Conservation (phyloP, 371 early-diverging fungal species). For the Syncephalastrum racemosum region DNA sequence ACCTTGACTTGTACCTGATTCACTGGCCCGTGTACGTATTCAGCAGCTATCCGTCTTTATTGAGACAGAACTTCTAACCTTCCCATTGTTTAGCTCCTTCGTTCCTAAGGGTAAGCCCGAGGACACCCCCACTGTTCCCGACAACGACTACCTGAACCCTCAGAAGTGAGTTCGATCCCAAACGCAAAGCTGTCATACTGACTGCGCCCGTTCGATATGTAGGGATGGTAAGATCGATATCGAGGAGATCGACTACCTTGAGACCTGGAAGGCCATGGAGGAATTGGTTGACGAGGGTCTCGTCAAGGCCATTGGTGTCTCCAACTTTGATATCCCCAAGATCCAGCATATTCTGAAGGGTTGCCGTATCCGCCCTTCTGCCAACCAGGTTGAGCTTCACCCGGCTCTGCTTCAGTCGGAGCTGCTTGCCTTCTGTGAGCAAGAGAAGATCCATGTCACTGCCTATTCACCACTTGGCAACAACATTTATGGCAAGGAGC, state of each 20-base stretch:
- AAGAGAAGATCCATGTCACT: conserved; percentile 34
- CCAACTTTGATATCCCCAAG: conserved; percentile 63
- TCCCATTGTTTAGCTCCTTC: not conserved
- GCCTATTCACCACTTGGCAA: conserved; percentile 46
- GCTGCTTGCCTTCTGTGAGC: conserved; percentile 34
- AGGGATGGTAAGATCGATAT: conserved; percentile 34
- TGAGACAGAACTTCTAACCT: conserved; percentile 17
- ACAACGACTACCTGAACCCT: conserved; percentile 31
- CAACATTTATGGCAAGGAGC: conserved; percentile 73
- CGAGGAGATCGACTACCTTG: conserved; percentile 47
- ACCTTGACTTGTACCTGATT: conserved; percentile 90
- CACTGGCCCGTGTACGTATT: conserved; percentile 62
- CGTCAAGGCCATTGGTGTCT: conserved; percentile 70
- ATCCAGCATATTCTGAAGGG: conserved; percentile 49
- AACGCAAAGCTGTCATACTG: too few relatives aligned
- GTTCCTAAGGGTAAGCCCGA: conserved; percentile 18
- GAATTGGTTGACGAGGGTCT: conserved; percentile 50
- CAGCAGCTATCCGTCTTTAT: not conserved
- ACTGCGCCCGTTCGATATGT: not conserved
- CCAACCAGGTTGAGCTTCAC: conserved; percentile 65
- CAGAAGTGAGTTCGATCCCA: conserved; percentile 25
- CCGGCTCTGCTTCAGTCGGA: conserved; percentile 55
- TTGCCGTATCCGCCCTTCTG: conserved; percentile 64
- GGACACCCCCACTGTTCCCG: conserved; percentile 36
- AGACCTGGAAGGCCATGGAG: conserved; percentile 84